Evolutionary conservation across 2,329 filamentous ascomycete genomes (phyloP).

Genomic region (Emergomyces pasteurianus): DNA sequence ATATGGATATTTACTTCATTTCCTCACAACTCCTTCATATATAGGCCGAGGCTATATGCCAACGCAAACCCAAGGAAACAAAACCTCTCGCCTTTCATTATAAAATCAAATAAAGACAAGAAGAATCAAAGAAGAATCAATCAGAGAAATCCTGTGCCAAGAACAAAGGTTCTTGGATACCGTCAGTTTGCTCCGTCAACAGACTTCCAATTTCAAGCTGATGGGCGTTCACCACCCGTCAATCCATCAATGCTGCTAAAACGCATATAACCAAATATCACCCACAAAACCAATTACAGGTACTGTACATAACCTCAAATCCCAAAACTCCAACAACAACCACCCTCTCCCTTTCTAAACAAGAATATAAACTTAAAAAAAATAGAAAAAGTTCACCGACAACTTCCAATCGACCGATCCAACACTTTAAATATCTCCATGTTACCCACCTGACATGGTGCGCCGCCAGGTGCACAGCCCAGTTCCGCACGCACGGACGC

Average conservation of each 20-base stretch:
- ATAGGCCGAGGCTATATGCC: not conserved
- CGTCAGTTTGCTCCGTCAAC: not conserved
- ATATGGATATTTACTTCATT: not conserved
- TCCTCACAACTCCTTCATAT: not conserved
- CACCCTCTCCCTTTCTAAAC: not conserved
- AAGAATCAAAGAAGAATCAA: too few species aligned
- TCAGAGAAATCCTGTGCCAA: too few species aligned
- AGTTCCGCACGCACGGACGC: conserved; percentile 11
- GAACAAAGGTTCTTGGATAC: not conserved
- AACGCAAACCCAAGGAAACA: not conserved
- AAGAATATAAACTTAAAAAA: not conserved
- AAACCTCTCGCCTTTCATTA: too few species aligned
- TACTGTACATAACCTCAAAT: not conserved
- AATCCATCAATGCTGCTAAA: not conserved
- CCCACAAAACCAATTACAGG: not conserved
- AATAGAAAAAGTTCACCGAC: not conserved
- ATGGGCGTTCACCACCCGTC: not conserved
- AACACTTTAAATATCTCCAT: conserved; percentile 12
- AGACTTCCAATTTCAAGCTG: not conserved
- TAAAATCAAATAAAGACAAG: too few species aligned
- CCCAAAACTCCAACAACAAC: not conserved
- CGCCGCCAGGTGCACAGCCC: conserved; percentile 10
- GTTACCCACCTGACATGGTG: conserved; percentile 11
- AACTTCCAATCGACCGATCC: conserved; percentile 6
- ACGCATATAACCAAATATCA: not conserved